Conservation (phyloP, 2,329 filamentous ascomycete species). For the Apiospora kogelbergensis region DNA sequence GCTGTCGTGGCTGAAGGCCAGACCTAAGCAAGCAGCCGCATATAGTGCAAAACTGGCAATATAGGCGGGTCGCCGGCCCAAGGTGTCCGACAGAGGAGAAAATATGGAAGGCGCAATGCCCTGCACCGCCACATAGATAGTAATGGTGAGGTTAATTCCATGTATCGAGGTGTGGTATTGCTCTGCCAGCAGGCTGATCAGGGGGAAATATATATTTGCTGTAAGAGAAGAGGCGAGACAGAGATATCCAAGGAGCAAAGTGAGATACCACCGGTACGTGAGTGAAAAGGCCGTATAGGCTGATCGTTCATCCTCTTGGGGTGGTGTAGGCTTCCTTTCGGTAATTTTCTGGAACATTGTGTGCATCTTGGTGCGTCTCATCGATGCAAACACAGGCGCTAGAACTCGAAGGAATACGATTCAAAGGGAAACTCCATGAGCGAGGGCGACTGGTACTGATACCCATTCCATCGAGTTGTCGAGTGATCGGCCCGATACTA, state of each 20-base stretch:
- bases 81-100: conserved; percentile 8
- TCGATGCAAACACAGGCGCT: no score
- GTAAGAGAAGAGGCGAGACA: conserved; percentile 13
- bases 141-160: conserved; percentile 15
- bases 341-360: no score
- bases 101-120: conserved; percentile 11
- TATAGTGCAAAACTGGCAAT: not conserved
- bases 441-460: no score
- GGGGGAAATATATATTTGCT: conserved; percentile 16
- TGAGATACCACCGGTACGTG: not conserved
- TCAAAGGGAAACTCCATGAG: no score
- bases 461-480: no score
- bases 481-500: no score
- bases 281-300: not conserved
- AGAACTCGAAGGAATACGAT: no score
- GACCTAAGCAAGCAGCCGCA: not conserved
- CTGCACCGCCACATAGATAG: conserved; percentile 13
- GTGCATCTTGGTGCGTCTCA: no score
- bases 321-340: no score
- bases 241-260: conserved; percentile 10
- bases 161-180: conserved; percentile 11
- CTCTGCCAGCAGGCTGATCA: not conserved
- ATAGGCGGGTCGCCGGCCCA: not conserved
- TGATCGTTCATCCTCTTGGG: no score
- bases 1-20: not conserved